Conservation (phyloP, 495 filamentous ascomycete species). For the Neurospora sp. region DNA sequence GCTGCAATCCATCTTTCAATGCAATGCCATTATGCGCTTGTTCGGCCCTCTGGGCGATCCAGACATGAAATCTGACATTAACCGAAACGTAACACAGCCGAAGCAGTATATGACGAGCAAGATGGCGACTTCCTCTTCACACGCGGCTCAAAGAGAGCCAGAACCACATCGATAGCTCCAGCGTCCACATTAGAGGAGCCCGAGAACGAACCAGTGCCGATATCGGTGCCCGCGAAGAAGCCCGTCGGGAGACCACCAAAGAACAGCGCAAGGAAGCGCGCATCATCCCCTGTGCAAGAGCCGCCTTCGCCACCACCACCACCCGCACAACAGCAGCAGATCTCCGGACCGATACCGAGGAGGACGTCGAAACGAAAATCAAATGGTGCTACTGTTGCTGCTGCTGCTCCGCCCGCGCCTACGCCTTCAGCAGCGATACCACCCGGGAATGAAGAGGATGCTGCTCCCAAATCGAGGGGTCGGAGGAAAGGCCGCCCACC, state of each 20-base stretch:
- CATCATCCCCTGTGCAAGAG: constrained; percentile 21
- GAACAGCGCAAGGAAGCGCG: constrained; percentile 27
- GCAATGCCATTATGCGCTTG: neutral
- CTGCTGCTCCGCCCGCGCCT: neutral
- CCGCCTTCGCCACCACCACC: constrained; percentile 13
- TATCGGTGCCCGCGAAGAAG: constrained; percentile 27
- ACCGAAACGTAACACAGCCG: constrained; percentile 16
- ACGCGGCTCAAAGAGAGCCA: constrained; percentile 43
- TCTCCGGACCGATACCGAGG: constrained; percentile 25
- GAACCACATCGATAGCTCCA: constrained; percentile 32
- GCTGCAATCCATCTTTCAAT: constrained; percentile 13
- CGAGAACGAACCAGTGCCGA: constrained; percentile 30
- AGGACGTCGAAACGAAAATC: constrained; percentile 33
- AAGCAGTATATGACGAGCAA: constrained; percentile 50
- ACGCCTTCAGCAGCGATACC: constrained; percentile 6
- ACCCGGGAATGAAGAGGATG: constrained; percentile 8
- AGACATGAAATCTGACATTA: constrained; percentile 5
- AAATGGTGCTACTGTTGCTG: constrained; percentile 6
- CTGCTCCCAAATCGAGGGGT: constrained; percentile 14
- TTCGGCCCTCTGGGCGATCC: constrained; percentile 9
- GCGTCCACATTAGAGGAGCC: constrained; percentile 25
- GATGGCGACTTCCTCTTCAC: constrained; percentile 57
- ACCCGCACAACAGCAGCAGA: constrained; percentile 1
- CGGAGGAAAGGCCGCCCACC: constrained; percentile 14
- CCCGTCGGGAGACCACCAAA: constrained; percentile 32